phyloP scores from a whole-genome alignment of 2,329 filamentous ascomycete species.

The Microcyclospora tardicrescens region DNA sequence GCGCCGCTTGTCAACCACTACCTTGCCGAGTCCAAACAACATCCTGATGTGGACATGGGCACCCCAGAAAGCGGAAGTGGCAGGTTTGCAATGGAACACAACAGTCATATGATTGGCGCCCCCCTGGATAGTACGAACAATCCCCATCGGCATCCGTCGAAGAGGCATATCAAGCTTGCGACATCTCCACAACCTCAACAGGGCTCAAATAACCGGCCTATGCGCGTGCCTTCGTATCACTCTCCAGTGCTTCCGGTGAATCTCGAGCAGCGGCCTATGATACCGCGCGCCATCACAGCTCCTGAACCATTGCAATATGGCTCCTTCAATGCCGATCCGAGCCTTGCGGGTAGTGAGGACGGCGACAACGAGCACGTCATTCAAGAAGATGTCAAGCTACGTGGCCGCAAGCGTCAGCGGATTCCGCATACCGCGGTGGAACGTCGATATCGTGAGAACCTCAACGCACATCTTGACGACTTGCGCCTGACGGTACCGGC shows the following conservation, averaged over 20 bases:
- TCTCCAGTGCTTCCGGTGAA: background rate
- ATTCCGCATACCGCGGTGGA: slow-evolving; percentile 26
- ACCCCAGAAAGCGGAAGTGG: slow-evolving; percentile 7
- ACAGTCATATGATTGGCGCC: too few relatives aligned
- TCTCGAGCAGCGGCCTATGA: background rate
- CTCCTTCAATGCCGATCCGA: background rate
- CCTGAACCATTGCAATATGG: slow-evolving; percentile 10
- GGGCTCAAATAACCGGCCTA: slow-evolving; percentile 1
- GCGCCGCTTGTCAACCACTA: slow-evolving; percentile 13
- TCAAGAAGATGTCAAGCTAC: slow-evolving; percentile 8
- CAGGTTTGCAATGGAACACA: too few relatives aligned
- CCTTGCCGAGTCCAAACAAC: slow-evolving; percentile 13
- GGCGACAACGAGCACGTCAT: slow-evolving; percentile 20
- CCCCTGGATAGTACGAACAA: background rate
- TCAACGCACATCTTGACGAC: slow-evolving; percentile 24
- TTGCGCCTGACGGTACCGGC: slow-evolving; percentile 21
- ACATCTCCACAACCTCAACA: background rate
- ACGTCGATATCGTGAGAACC: slow-evolving; percentile 24
- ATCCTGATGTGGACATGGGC: slow-evolving; percentile 17
- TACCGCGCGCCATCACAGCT: slow-evolving; percentile 12
- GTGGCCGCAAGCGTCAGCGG: slow-evolving; percentile 22
- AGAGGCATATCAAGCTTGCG: background rate
- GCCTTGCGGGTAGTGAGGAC: slow-evolving; percentile 13
- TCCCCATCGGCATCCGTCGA: slow-evolving; percentile 1
- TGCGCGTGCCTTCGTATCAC: background rate